Percentiles rank a stretch among this genome's conserved stretches.
Evolutionary conservation across 83 land plant species (phyloP).

Genomic region (Picea abies): DNA sequence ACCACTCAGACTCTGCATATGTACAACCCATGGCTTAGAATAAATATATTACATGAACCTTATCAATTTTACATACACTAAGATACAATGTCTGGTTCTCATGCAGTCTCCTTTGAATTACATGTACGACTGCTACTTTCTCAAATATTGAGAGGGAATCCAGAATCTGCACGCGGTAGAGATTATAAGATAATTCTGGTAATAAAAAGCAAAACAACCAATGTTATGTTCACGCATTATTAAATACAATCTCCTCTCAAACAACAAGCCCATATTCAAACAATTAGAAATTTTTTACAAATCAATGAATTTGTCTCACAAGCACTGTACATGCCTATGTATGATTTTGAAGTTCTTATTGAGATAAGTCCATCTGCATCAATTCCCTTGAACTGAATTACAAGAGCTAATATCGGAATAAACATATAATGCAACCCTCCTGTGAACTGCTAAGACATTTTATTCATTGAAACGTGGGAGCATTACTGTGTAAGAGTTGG

Average conservation of each 20-base stretch:
- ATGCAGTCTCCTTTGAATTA: background rate
- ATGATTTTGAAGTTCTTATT: background rate
- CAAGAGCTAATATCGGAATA: background rate
- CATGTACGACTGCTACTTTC: background rate
- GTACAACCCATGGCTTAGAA: constrained; percentile 7
- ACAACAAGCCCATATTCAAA: background rate
- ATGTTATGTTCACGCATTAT: background rate
- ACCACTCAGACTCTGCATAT: constrained; percentile 11
- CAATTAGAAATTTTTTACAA: background rate
- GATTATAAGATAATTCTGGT: background rate
- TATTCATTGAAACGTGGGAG: too few species aligned
- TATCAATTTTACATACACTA: background rate
- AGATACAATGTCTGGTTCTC: background rate
- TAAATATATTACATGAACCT: background rate
- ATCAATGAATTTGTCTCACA: background rate
- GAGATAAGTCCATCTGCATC: background rate
- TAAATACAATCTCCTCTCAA: background rate
- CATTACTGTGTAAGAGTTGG: too few species aligned
- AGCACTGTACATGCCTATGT: background rate
- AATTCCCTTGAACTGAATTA: background rate
- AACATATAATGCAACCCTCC: background rate
- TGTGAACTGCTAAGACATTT: background rate
- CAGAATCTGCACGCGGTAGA: background rate
- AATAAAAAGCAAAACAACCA: background rate
- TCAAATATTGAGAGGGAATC: background rate